Percentiles rank a stretch among this genome's conserved stretches.
Conservation (phyloP, 164 flowering plant species). For the Nymphaea thermarum region DNA sequence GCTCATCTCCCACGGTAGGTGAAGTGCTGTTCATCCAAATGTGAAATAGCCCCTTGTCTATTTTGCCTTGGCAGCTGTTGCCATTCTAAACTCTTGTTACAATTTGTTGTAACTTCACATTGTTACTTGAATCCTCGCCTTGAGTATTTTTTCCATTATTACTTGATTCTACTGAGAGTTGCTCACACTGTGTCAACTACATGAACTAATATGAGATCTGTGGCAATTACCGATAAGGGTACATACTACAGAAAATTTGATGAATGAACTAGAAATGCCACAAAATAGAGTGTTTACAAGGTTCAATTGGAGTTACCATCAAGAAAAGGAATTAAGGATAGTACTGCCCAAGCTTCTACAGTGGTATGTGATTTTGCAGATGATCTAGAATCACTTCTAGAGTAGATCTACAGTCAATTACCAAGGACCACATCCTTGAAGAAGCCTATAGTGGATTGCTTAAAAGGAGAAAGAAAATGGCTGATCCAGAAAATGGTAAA, state of each 20-base stretch:
- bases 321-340: slow-evolving; percentile 75
- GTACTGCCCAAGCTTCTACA: slow-evolving; percentile 79
- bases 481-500: slow-evolving; percentile 38
- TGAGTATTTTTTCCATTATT: no score
- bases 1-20: slow-evolving; percentile 97
- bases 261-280: slow-evolving; percentile 72
- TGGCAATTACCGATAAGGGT: slow-evolving; percentile 47
- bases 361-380: slow-evolving; percentile 91
- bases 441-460: slow-evolving; percentile 58
- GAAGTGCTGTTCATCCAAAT: background rate
- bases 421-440: slow-evolving; percentile 51
- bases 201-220: background rate
- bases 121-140: background rate
- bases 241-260: slow-evolving; percentile 63
- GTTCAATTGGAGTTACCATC: slow-evolving; percentile 64
- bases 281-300: slow-evolving; percentile 75
- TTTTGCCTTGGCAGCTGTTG: no score
- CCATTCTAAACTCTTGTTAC: background rate
- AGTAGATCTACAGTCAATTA: slow-evolving; percentile 93
- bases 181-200: no score
- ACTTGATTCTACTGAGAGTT: no score
- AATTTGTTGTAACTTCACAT: background rate
- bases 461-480: slow-evolving; percentile 37
- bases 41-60: background rate
- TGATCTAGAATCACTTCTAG: slow-evolving; percentile 62